Base-by-base conservation (phyloP, 164 flowering plant genomes). In the Nymphaea colorata region DNA sequence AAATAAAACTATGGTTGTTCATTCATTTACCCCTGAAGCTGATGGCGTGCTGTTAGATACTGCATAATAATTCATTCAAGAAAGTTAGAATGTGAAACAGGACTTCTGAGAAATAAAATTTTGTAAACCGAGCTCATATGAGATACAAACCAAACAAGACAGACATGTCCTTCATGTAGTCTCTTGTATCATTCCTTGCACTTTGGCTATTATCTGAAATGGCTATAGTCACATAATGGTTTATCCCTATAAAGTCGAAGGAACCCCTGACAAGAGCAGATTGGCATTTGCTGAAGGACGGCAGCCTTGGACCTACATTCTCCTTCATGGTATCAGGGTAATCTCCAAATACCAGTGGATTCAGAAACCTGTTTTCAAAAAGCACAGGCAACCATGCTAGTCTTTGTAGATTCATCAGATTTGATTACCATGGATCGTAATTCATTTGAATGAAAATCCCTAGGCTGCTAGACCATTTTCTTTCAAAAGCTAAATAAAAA, bases 201-300 rank as follows among this genome's bases (percentile, higher is more conserved):
- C 67, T 79, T 71, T 42, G 42, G 25, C 84, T 43, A n/a, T 77
- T 64, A 64, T 86, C 82, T 66, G 72, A 73, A 64, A 80, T 59
- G 41, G 43, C 15, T n/a, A 64, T 0, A 18, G 78, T 43, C 3
- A 1, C 6, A 68, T 87, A 87, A 63, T 87, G 82, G 42, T 81
- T 87, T 59, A 88, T 1, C 42, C 94, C 91, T 36, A 87, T 59
- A 47, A 85, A 85, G 70, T 85, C 89, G 53, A 66, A 74, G 43
- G 92, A 82, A 47, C 85, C 84, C 76, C 80, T 84, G 2, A 87
- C 65, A 68, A n/a, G 73, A 64, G 75, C 41, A 2, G 87, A 76
- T 72, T 84, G 82, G 2, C 42, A 4, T 16, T 64, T 44, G 3
- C 84, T 82, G 74, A 87, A 83, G 45, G 62, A 42, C 15, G 90